Conservation (phyloP, 2,329 filamentous ascomycete genomes). For the Blumeriella jaapii region DNA sequence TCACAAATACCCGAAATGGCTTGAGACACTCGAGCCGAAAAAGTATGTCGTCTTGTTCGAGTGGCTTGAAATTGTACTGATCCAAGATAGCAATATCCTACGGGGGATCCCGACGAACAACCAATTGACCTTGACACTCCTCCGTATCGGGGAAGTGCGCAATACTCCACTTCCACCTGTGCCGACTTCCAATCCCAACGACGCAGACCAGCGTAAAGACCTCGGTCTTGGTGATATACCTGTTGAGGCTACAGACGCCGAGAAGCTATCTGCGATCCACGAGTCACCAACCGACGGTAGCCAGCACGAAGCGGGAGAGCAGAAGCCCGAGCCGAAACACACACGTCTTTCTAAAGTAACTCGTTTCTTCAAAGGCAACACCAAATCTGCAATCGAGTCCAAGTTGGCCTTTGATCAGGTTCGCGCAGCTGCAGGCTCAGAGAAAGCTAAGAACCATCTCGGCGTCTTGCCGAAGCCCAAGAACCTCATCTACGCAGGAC, state of each 20-base stretch:
- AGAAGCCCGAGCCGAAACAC: slow-evolving; percentile 11
- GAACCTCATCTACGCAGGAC: slow-evolving; percentile 43
- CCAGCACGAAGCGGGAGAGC: slow-evolving; percentile 14
- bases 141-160: slow-evolving; percentile 72
- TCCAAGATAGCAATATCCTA: slow-evolving; percentile 43
- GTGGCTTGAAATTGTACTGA: no score
- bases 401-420: slow-evolving; percentile 5
- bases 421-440: slow-evolving; percentile 42
- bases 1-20: slow-evolving; percentile 55
- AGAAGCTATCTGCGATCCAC: slow-evolving; percentile 1
- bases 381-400: slow-evolving; percentile 2
- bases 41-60: slow-evolving; percentile 4
- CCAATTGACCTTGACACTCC: slow-evolving; percentile 67
- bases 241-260: not conserved
- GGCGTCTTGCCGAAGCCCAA: slow-evolving; percentile 45
- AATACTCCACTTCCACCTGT: slow-evolving; percentile 63
- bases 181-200: slow-evolving; percentile 31
- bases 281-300: slow-evolving; percentile 17
- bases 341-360: slow-evolving; percentile 33
- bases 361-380: slow-evolving; percentile 32
- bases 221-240: slow-evolving; percentile 34
- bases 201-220: slow-evolving; percentile 39
- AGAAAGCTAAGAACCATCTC: slow-evolving; percentile 54
- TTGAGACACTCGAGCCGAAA: slow-evolving; percentile 50
- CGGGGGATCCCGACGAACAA: slow-evolving; percentile 78